Base-by-base conservation (phyloP, 495 filamentous ascomycete species). In the Trichoderma reesei region DNA sequence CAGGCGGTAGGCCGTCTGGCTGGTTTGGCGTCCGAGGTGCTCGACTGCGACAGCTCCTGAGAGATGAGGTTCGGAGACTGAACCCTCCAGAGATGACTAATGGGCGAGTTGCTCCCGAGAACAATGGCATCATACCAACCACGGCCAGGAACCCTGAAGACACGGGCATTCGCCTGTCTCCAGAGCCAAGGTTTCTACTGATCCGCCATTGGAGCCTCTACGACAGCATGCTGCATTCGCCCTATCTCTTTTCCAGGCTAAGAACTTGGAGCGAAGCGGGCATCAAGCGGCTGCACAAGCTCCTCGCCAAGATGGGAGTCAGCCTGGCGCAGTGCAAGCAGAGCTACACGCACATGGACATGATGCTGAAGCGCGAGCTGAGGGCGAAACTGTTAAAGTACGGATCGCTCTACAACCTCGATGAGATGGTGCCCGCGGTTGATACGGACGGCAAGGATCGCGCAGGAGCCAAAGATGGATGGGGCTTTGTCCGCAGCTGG, bases 401-500 rank as follows among this genome's bases (percentile, higher is more conserved):
- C 68, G 91, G 91, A 0, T 89, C 91, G 2, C 76, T 92, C 65
- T 98, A 97, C 73, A 91, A 92, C 37, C 81, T 98, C 10, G 91
- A 97, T 69, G 95, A 91, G 26, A 82, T 98, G 60, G 92, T 98
- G 3, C 93, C 92, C 3, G 74, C 76, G 9, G 82, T 82, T 60
- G 81, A 83, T 65, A 85, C 81, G 14, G 81, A 84, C 67, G 83
- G 85, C 37, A 77, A 69, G 41, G 82, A 82, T 67, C 73, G 78
- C 41, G 82, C 73, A 16, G 84, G 83, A 26, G 80, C 83, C 38
- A 90, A 90, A 67, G 88, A 95, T 72, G 91, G 90, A 13, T 96
- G 95, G 90, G 95, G 94, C 2, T 98, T 98, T 71, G 93, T 98
- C 18, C 83, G 92, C 42, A 94, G 90, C 72, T 98, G 94, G 94